These are phyloP conservation scores for Eucalyptus pauciflora DNA, from an alignment of 345 rosid genomes.

Conservation along the genomic window DNA sequence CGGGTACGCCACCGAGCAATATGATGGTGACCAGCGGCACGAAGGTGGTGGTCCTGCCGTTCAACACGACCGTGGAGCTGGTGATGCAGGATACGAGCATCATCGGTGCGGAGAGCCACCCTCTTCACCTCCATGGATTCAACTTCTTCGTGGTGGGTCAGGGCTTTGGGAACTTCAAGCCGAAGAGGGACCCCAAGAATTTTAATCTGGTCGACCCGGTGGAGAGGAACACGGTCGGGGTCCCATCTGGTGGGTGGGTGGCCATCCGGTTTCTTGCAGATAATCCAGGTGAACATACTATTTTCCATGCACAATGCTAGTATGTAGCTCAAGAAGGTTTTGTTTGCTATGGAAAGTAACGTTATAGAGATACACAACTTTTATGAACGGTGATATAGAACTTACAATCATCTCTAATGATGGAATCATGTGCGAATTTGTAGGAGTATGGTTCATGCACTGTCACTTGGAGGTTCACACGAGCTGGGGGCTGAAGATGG, in stretches of 20 bases:
- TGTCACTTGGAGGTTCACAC: slow-evolving; percentile 47
- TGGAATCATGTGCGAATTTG: not conserved
- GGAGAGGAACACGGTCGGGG: slow-evolving; percentile 34
- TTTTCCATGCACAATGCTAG: not conserved
- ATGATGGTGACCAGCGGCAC: slow-evolving; percentile 23
- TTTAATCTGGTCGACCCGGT: slow-evolving; percentile 41
- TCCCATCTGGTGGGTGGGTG: slow-evolving; percentile 57
- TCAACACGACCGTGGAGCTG: slow-evolving; percentile 32
- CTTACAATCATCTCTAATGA: not conserved
- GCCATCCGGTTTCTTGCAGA: slow-evolving; percentile 40
- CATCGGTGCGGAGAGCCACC: slow-evolving; percentile 38
- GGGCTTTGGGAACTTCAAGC: slow-evolving; percentile 35
- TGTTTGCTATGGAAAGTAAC: not conserved
- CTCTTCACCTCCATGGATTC: slow-evolving; percentile 45
- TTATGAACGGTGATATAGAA: not conserved
- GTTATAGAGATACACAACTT: not conserved
- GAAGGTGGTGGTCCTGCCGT: slow-evolving; percentile 22
- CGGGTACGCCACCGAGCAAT: slow-evolving; percentile 33
- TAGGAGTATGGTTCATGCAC: slow-evolving; percentile 45
- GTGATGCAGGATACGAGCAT: slow-evolving; percentile 47
- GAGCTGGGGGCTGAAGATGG: slow-evolving; percentile 59
- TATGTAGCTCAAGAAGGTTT: not conserved
- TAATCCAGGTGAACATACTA: slow-evolving; percentile 20
- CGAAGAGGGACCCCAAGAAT: slow-evolving; percentile 28
- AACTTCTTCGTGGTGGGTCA: slow-evolving; percentile 37